Percentiles rank a stretch among this genome's conserved stretches.
Conservation (phyloP, 805 yeast species). For the Cyberlindnera misumaiensis region DNA sequence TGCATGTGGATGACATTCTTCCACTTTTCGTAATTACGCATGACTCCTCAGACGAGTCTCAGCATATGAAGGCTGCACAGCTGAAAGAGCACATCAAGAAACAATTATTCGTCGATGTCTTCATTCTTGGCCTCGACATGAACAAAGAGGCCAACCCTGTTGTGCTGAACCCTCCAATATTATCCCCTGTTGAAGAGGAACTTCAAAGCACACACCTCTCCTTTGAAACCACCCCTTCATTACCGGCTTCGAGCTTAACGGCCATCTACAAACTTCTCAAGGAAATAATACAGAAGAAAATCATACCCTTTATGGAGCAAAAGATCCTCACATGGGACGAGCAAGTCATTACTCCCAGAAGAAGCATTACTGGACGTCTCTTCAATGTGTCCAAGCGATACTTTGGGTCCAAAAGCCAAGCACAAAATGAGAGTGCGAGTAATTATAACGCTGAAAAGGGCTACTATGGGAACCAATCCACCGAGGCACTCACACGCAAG, state of each 20-base stretch:
- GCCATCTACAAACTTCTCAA: slow-evolving; percentile 16
- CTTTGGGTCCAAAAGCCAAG: slow-evolving; percentile 26
- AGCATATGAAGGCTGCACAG: slow-evolving; percentile 35
- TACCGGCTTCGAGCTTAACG: slow-evolving; percentile 12
- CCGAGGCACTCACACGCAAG: slow-evolving; percentile 71
- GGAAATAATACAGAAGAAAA: slow-evolving; percentile 30
- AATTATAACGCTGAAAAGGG: slow-evolving; percentile 46
- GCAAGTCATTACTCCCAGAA: slow-evolving; percentile 66
- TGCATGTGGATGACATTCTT: slow-evolving; percentile 57
- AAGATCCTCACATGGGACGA: slow-evolving; percentile 84
- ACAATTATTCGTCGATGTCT: slow-evolving; percentile 30
- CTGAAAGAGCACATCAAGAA: slow-evolving; percentile 29
- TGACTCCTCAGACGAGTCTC: slow-evolving; percentile 37
- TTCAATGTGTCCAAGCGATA: slow-evolving; percentile 62
- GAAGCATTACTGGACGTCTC: slow-evolving; percentile 66
- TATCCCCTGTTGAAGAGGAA: slow-evolving; percentile 43
- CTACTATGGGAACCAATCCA: slow-evolving; percentile 52
- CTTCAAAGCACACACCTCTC: slow-evolving; percentile 18
- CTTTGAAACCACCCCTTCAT: slow-evolving; percentile 6
- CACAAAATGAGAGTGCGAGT: slow-evolving; percentile 20
- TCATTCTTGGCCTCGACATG: slow-evolving; percentile 12
- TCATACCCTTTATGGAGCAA: slow-evolving; percentile 78
- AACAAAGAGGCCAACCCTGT: slow-evolving; percentile 10
- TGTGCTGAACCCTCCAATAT: slow-evolving; percentile 25
- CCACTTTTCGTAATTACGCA: slow-evolving; percentile 46